Evolutionary conservation across 1,284 basidiomycete genomes (phyloP).

Genomic region (Wolfiporia cocos): DNA sequence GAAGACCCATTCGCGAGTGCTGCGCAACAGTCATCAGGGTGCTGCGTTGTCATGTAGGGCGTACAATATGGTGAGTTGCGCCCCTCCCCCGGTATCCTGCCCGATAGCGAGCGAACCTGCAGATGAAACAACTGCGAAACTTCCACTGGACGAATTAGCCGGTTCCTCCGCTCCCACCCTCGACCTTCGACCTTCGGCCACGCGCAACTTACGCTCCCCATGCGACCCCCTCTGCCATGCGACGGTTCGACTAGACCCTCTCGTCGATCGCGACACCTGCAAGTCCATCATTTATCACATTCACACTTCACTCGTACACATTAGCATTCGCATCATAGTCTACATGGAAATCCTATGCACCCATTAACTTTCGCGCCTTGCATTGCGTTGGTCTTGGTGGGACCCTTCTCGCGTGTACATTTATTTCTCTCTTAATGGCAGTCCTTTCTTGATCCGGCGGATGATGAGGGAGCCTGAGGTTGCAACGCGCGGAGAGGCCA

Average conservation of each 20-base stretch:
- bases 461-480: too few relatives aligned
- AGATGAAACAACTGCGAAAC: background rate
- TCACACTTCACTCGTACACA: constrained; percentile 1
- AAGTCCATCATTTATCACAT: background rate
- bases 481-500: too few relatives aligned
- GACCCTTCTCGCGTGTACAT: constrained; percentile 3
- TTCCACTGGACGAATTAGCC: too few relatives aligned
- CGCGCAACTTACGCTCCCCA: too few relatives aligned
- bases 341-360: constrained; percentile 6
- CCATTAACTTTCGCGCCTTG: background rate
- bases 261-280: background rate
- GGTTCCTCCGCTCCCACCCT: background rate
- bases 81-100: background rate
- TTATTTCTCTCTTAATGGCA: constrained; percentile 5
- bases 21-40: constrained; percentile 48
- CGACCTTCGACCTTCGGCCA: too few relatives aligned
- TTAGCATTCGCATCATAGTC: constrained; percentile 6
- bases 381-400: constrained; percentile 3
- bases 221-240: background rate
- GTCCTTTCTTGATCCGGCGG: background rate
- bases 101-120: background rate
- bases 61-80: too few relatives aligned
- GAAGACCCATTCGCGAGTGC: constrained; percentile 83
- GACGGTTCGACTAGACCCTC: background rate
- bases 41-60: constrained; percentile 25